Evolutionary conservation across 164 flowering plant species (phyloP), one percentile per base, ranked within the genome.

Genomic region (Stephania yunnanensis): DNA sequence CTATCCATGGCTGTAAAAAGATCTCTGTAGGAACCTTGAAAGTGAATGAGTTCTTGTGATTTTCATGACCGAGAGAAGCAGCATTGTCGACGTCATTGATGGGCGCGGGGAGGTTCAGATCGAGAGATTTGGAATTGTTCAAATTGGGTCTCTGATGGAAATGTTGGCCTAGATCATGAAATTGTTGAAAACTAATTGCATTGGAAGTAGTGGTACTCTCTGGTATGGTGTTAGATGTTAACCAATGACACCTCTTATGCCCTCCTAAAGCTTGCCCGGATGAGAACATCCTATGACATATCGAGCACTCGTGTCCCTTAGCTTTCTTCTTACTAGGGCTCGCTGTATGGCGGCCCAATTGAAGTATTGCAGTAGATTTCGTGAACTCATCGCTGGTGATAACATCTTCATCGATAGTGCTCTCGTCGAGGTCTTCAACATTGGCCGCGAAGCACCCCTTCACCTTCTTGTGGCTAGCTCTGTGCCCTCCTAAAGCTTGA

Each of bases 211-310:
- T 50, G 6, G 87, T 48, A 29, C 86, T 90, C 0, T 84, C 81
- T 1, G 88, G 79, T 66, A 85, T 86, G 46, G 78, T 3, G 46
- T 67, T 77, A 8, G 99, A 88, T 6, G 94, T 92, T 78, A 92
- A 85, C 99, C 99, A 93, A 73, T 95, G 98, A 79, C 99, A 95
- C 75, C 99, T 86, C 80, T 95, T 95, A 81, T 95, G 99, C 2
- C 98, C 98, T 0, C 99, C 99, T 29, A 95, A 77, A 0, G 98
- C 99, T 73, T 95, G 98, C 1, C 98, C 99, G 0, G 97, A 90
- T 0, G 89, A 82, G 78, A 95, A 95, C 9, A 91, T 78, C 67
- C 98, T 81, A 70, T 93, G 93, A 73, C 97, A 95, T 9, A 91
- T 92, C 0, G 95, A 86, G 79, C 98, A 95, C 71, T 92, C 95